phyloP scores from a whole-genome alignment of 2,329 filamentous ascomycete genomes.

The Alternaria brassicae region DNA sequence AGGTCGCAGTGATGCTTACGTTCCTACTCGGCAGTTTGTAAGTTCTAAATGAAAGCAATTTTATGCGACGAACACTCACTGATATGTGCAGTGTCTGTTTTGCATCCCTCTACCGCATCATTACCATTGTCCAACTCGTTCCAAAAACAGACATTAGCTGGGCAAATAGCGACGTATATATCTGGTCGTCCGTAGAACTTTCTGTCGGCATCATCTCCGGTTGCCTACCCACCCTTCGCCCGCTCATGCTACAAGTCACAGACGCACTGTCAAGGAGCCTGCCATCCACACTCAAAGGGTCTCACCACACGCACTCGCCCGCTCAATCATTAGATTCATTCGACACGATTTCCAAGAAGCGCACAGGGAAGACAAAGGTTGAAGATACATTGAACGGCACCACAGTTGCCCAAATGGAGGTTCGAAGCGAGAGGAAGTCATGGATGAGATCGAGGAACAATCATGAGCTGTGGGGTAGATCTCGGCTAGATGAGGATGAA shows the following conservation, averaged over 20 bases:
- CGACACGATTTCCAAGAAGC: conserved; percentile 34
- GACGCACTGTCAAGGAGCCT: conserved; percentile 18
- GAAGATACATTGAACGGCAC: conserved; percentile 24
- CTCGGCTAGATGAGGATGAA: conserved; percentile 33
- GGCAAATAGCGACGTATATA: conserved; percentile 40
- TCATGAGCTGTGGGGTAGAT: conserved; percentile 18
- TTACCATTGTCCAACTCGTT: conserved; percentile 31
- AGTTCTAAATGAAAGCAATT: neutral
- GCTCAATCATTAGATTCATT: conserved; percentile 19
- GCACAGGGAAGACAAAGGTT: conserved; percentile 27
- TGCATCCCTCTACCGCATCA: conserved; percentile 37
- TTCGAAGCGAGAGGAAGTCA: neutral
- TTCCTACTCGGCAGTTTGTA: conserved; percentile 39
- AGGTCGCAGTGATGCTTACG: conserved; percentile 32
- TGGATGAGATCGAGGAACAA: conserved; percentile 5
- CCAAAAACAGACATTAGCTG: conserved; percentile 32
- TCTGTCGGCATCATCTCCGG: conserved; percentile 38
- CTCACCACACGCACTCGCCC: conserved; percentile 7
- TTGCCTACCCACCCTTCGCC: conserved; percentile 34
- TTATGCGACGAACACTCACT: neutral
- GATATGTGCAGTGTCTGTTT: conserved; percentile 20
- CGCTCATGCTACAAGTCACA: conserved; percentile 24
- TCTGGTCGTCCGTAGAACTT: conserved; percentile 37
- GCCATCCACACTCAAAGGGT: conserved; percentile 19
- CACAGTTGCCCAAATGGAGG: conserved; percentile 9